Conservation (phyloP, 495 filamentous ascomycete species). For the Copromyces sp. region DNA sequence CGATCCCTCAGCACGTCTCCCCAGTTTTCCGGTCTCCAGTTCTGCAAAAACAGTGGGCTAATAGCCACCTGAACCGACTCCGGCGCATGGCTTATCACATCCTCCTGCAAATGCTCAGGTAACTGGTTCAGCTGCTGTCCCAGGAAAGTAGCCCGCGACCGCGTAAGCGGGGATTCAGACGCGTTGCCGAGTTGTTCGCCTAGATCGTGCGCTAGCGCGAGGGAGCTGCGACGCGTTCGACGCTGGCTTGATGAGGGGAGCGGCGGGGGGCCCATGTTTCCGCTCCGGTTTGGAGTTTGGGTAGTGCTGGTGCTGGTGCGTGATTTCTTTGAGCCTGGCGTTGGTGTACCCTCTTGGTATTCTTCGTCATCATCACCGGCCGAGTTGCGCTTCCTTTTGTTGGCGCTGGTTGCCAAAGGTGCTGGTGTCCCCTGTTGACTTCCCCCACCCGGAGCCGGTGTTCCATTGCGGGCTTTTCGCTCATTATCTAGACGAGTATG, state of each 20-base stretch:
- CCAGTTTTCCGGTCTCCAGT: not conserved
- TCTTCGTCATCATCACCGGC: not conserved
- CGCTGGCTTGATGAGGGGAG: not conserved
- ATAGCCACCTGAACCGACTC: not conserved
- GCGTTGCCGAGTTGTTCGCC: not conserved
- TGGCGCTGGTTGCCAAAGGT: not conserved
- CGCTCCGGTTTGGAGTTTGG: no score
- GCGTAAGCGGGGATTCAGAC: not conserved
- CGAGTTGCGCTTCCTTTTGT: not conserved
- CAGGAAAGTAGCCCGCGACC: not conserved
- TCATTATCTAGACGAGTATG: slow-evolving; percentile 6
- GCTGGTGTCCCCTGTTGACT: not conserved
- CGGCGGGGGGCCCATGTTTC: no score
- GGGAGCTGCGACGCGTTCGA: not conserved
- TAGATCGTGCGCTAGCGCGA: not conserved
- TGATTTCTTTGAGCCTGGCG: not conserved
- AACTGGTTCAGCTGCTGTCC: not conserved
- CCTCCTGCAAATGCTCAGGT: not conserved
- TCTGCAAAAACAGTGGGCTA: not conserved
- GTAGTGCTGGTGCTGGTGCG: not conserved
- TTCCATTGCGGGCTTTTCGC: not conserved
- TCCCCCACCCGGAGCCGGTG: not conserved
- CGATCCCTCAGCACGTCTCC: not conserved
- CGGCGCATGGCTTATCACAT: not conserved
- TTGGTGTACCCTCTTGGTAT: not conserved